A percentile compares a stretch with the other conserved stretches of the same genome.
Conservation (phyloP, 495 filamentous ascomycete genomes). For the Acidiella bohemica region DNA sequence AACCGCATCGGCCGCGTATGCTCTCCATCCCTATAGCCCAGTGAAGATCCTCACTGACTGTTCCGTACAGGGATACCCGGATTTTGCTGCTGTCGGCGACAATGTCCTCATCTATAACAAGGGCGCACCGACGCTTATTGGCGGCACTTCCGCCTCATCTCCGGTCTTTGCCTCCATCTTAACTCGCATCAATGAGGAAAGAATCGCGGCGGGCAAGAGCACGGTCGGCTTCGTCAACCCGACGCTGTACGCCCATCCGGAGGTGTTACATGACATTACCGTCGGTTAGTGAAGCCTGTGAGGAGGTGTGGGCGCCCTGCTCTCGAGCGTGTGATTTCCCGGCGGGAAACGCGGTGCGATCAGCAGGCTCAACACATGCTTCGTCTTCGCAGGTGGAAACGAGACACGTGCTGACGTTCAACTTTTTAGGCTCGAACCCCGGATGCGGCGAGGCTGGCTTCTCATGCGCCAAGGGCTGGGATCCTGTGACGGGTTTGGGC, state of each 20-base stretch:
- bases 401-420: no score
- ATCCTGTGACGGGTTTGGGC: neutral
- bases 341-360: no score
- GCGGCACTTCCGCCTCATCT: slow-evolving; percentile 12
- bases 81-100: slow-evolving; percentile 39
- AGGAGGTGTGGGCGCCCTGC: no score
- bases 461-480: neutral
- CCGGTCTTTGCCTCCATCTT: slow-evolving; percentile 33
- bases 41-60: neutral
- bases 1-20: slow-evolving; percentile 1
- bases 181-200: slow-evolving; percentile 49
- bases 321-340: no score
- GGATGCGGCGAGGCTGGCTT: slow-evolving; percentile 4
- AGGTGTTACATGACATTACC: slow-evolving; percentile 22
- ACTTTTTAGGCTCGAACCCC: slow-evolving; percentile 7
- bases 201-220: slow-evolving; percentile 40
- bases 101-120: slow-evolving; percentile 9
- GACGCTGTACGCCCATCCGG: slow-evolving; percentile 45
- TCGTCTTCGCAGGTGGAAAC: no score
- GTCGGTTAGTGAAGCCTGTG: no score
- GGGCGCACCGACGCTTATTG: slow-evolving; percentile 6
- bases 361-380: no score
- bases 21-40: neutral
- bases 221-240: slow-evolving; percentile 51
- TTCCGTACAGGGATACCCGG: slow-evolving; percentile 37